Percentiles rank a stretch among this genome's conserved stretches.
Conservation (phyloP, 2,329 filamentous ascomycete genomes). For the Fusarium pilosicola region DNA sequence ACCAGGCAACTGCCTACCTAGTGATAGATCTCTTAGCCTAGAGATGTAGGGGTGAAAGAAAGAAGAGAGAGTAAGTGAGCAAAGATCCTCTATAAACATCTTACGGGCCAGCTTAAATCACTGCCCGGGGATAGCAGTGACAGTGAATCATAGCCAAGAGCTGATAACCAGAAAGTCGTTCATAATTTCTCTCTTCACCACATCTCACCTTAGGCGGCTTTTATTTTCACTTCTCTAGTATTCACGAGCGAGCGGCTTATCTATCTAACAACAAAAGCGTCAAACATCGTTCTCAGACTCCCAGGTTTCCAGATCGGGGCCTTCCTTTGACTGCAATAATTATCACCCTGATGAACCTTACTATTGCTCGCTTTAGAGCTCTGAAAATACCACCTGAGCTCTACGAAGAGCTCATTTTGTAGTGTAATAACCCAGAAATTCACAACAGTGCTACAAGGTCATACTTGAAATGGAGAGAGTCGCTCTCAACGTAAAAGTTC, state of each 20-base stretch:
- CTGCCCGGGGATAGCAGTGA: background rate
- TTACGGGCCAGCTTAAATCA: background rate
- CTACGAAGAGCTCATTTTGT: background rate
- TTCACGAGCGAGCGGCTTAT: background rate
- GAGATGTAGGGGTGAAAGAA: background rate
- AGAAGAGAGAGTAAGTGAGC: background rate
- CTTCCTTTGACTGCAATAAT: background rate
- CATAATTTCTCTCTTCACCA: background rate
- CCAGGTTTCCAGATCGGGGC: background rate
- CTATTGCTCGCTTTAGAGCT: background rate
- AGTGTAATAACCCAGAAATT: background rate
- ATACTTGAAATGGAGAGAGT: background rate
- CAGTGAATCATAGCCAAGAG: background rate
- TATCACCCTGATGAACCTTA: background rate
- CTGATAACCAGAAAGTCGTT: background rate
- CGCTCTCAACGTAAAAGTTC: background rate
- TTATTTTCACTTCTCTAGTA: background rate
- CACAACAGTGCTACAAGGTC: background rate
- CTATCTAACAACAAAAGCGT: too few species aligned
- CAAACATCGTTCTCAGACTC: background rate
- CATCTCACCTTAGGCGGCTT: background rate
- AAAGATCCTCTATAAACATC: background rate
- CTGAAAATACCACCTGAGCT: background rate
- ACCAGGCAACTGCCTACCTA: background rate
- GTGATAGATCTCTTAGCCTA: background rate